Evolutionary conservation across 129 eudicot species (phyloP).

Genomic region (Saussurea involucrata): DNA sequence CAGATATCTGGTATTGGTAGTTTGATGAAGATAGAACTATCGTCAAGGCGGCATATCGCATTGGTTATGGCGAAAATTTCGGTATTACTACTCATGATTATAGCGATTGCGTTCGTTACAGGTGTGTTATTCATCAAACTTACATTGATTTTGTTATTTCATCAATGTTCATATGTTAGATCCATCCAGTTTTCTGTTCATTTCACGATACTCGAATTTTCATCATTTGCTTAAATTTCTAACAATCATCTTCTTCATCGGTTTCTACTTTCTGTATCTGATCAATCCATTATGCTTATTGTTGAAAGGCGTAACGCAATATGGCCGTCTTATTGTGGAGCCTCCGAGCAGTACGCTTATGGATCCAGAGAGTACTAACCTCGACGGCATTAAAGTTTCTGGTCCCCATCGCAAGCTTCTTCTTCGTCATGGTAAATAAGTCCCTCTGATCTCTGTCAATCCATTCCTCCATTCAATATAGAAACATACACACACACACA

Average conservation of each 20-base stretch:
- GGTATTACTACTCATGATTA: constrained; percentile 28
- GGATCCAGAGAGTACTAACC: constrained; percentile 6
- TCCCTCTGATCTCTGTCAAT: background rate
- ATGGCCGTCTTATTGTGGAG: background rate
- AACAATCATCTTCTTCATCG: background rate
- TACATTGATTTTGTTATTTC: background rate
- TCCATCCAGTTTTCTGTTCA: background rate
- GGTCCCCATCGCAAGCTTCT: constrained; percentile 59
- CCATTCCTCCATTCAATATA: background rate
- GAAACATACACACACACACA: background rate
- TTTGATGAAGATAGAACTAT: constrained; percentile 11
- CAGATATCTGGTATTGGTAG: background rate
- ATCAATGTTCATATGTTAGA: background rate
- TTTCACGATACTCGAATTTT: background rate
- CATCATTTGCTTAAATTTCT: background rate
- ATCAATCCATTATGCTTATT: background rate
- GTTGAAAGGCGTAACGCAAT: constrained; percentile 12
- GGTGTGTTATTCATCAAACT: constrained; percentile 42
- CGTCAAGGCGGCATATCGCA: constrained; percentile 12
- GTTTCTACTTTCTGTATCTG: background rate
- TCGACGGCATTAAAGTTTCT: constrained; percentile 9
- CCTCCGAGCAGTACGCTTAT: background rate
- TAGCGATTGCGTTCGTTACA: constrained; percentile 28
- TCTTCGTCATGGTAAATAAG: constrained; percentile 36
- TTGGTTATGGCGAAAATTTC: constrained; percentile 24